Evolutionary conservation across 345 rosid species (phyloP).

Genomic region (Eucalyptus guilfoylei): DNA sequence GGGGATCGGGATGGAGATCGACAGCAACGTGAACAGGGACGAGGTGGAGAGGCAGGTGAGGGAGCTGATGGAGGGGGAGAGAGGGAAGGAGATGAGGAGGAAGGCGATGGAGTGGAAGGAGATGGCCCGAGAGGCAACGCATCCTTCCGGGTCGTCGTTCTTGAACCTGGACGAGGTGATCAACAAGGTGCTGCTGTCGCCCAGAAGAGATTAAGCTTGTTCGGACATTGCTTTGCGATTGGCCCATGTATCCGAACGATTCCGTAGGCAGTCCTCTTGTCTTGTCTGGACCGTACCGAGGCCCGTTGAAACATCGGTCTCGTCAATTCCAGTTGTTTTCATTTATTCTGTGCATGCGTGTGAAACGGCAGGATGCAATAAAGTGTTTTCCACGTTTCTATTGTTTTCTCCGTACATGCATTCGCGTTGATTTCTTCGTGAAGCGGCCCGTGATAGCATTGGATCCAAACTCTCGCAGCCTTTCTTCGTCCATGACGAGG

Average conservation of each 20-base stretch:
- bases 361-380: background rate
- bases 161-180: conserved; percentile 15
- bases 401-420: no score
- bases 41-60: conserved; percentile 32
- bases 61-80: conserved; percentile 41
- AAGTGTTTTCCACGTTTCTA: no score
- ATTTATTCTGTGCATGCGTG: background rate
- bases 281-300: background rate
- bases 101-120: conserved; percentile 31
- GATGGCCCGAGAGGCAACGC: conserved; percentile 6
- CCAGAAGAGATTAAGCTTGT: background rate
- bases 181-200: conserved; percentile 3
- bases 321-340: background rate
- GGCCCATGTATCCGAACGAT: background rate
- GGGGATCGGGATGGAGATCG: conserved; percentile 54
- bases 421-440: no score
- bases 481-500: no score
- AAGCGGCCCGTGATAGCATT: no score
- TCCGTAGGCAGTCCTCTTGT: background rate
- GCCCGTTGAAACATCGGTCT: background rate
- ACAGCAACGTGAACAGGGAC: conserved; percentile 34
- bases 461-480: no score
- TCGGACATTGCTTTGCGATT: background rate
- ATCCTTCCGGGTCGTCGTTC: conserved; percentile 16
- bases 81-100: conserved; percentile 34